Base-by-base conservation (phyloP, 768 basidiomycete species). In the Pisolithus marmoratus region DNA sequence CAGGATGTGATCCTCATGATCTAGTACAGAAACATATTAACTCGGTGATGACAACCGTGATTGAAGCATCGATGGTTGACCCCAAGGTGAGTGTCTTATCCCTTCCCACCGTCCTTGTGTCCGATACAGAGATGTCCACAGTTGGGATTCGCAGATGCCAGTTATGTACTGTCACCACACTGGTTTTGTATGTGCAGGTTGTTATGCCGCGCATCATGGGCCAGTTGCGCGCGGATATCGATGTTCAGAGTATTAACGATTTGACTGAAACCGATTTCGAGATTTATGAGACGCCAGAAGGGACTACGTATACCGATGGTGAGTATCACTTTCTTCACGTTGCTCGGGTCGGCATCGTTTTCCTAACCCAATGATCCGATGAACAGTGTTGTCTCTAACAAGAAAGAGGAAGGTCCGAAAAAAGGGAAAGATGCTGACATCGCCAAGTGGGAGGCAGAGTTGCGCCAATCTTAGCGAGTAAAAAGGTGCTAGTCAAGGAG, bases 371-470 rank as follows among this genome's bases (percentile, higher is more conserved):
- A 12, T 34, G 23, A 48, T 43, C 4, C n/a, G 20, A 29, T 26
- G 51, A 40, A 11, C 58, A 90, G 90, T 90, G 2, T 71, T 94
- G 14, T 73, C 83, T 70, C 75, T 2, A 80, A 79, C 51, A 87
- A 86, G 60, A 65, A 66, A 11, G 75, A 73, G 1, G 74, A 78
- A 4, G 72, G 61, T 44, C 69, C 69, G 4, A 77, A 70, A 57
- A 95, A 94, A 64, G 89, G 91, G 14, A 97, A 96, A 59, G 87
- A 85, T 52, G 82, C 87, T 5, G 91, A 90, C 34, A 87, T 95
- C 14, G 87, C 90, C 17, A 86, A 90, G 61, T 99, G 95, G 95
- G 96, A 99, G 55, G 87, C 85, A 24, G 94, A 99, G 54, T 73
- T 95, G n/a, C 82, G 94, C 9, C 85, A 89, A 58, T 82, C 85